Evolutionary conservation across 805 yeast species (phyloP), one percentile per base, ranked within the genome.

Genomic region (Ogataea neopini): DNA sequence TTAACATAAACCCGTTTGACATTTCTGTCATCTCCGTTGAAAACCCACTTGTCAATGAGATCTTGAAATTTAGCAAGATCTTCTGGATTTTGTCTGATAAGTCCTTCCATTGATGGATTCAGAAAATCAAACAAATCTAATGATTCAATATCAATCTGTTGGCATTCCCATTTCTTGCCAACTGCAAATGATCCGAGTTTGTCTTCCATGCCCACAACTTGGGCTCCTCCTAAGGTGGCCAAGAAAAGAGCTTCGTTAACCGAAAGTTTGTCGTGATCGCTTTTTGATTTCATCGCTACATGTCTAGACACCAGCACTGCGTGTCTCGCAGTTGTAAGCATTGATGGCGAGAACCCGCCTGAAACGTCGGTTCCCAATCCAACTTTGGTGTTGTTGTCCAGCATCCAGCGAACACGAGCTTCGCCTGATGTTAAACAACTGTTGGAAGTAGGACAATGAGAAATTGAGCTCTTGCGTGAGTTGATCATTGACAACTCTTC

Each of bases 371-470:
- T 79, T 0, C 91, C 91, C 26, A 90, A 72, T 1, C 91, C 80
- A 13, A 90, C 91, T 47, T 87, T 85, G 51, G 88, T 75, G 5
- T 76, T 79, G 30, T 75, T 74, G 36, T 81, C 75, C 48, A 88
- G 69, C 40, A 86, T 69, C 72, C 81, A 75, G 52, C 83, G 75
- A 4, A 90, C 81, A 17, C 88, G 83, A 4, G 95, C 90, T 63
- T 88, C 91, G 8, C 97, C 97, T 6, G 92, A 83, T 1, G 94
- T 82, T 44, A 90, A 73, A 19, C 90, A 81, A 1, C 94, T 80
- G 64, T 90, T 90, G 19, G 95, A 85, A 13, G 88, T 79, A 1
- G 97, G 97, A 67, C 97, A 90, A 66, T 91, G 97, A 4, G 92
- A 77, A 17, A 90, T 77, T 8, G 96, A 91, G 28, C 86, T 70